These are phyloP conservation scores for Gastrodia elata DNA, from an alignment of 106 monocot genomes.

Conservation along the genomic window DNA sequence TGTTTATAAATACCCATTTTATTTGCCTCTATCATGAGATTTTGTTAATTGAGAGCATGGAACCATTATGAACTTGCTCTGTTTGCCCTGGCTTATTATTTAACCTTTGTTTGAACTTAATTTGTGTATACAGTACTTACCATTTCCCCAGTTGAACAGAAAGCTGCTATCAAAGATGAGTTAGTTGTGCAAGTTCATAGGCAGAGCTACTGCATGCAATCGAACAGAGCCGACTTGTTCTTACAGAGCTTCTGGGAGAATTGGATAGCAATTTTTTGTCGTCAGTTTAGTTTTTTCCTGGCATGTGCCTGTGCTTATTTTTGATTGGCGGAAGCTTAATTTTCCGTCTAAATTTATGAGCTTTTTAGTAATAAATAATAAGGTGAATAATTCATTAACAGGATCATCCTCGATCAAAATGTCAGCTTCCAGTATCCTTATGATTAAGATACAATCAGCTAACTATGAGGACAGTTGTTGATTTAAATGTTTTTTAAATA, in stretches of 20 bases:
- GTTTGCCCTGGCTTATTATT: background rate
- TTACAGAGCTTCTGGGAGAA: too few species aligned
- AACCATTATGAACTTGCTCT: background rate
- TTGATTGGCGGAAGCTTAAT: background rate
- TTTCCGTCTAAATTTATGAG: background rate
- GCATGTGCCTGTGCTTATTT: background rate
- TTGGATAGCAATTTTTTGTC: too few species aligned
- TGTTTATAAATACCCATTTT: background rate
- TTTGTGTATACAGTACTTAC: too few species aligned
- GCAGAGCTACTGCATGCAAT: too few species aligned
- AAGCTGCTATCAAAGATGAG: too few species aligned
- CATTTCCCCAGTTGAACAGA: too few species aligned
- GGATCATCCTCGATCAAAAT: background rate
- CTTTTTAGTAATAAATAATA: background rate
- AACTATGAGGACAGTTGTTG: background rate
- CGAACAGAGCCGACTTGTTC: too few species aligned
- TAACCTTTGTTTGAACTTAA: too few species aligned
- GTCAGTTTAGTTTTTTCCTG: background rate
- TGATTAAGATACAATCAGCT: background rate
- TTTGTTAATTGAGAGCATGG: background rate
- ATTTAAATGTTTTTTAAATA: background rate
- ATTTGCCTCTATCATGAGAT: background rate
- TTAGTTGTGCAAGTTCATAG: too few species aligned
- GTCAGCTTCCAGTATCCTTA: background rate
- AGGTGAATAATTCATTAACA: background rate